Evolutionary conservation across 2,329 filamentous ascomycete genomes (phyloP).

Genomic region (Aspergillus proliferans): DNA sequence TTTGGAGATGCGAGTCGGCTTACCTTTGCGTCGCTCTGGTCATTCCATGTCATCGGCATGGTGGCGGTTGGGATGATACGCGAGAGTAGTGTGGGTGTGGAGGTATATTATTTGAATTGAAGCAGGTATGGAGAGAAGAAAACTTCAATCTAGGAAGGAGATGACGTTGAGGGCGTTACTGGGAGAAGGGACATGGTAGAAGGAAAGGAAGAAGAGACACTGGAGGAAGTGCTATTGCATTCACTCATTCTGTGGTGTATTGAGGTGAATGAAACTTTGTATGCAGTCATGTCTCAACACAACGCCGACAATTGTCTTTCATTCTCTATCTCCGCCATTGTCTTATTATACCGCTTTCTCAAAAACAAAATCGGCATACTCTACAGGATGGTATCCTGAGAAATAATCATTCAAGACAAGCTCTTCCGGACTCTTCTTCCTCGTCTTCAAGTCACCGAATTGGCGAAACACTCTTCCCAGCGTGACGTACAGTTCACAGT

Average conservation of each 20-base stretch:
- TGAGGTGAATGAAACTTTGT: not conserved
- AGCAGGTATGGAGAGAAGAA: not conserved
- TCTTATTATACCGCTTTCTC: not conserved
- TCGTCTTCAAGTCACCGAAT: conserved; percentile 18
- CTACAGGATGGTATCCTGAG: conserved; percentile 14
- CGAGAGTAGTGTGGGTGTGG: not conserved
- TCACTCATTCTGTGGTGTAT: not conserved
- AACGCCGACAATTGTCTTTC: not conserved
- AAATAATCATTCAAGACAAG: conserved; percentile 27
- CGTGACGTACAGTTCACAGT: conserved; percentile 29
- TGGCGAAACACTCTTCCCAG: conserved; percentile 25
- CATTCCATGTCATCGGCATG: conserved; percentile 26
- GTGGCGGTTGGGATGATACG: not conserved
- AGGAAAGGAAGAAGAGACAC: not conserved
- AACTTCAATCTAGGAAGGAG: not conserved
- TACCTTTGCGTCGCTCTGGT: conserved; percentile 24
- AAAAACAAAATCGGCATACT: conserved; percentile 18
- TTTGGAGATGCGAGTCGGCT: not conserved
- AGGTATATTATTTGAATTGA: not conserved
- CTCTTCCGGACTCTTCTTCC: conserved; percentile 14
- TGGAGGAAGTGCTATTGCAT: not conserved
- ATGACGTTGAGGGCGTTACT: no score
- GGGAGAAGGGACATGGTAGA: not conserved
- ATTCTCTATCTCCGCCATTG: not conserved
- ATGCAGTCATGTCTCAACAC: not conserved